Evolutionary conservation across 768 basidiomycete genomes (phyloP), one percentile per base, ranked within the genome.

Genomic region (Coprinopsis cinerea): DNA sequence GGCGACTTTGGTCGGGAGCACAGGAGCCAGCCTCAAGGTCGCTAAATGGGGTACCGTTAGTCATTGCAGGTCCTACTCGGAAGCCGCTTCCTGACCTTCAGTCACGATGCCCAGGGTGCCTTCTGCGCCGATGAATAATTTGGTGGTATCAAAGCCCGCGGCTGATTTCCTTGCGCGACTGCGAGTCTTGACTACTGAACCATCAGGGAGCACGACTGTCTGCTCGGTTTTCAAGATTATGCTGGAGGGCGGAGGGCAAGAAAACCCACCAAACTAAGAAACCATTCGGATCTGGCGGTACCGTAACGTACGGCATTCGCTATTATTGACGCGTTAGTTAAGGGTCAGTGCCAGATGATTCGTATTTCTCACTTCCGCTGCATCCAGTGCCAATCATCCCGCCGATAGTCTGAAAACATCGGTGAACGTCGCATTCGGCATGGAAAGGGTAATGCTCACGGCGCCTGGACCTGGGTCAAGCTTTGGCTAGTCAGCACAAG

Each of bases 91-190:
- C 57, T 42, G 47, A 77, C 86, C 85, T 70, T 93, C 91, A 0
- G 88, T 92, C n/a, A 94, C 81, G 55, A 94, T 86, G 2, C 92
- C 92, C 39, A 93, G 64, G 0, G 91, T 94, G 4, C 92, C 92
- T 64, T 93, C 92, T 2, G 89, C 88, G 3, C 92, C 92, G 42
- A 93, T 86, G 67, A 93, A 92, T 2, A 92, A 64, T 62, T 93
- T 93, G 0, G 88, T 92, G 1, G 78, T 75, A 59, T 94, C 92
- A 59, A 87, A 93, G 0, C 92, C 92, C 0, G 89, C 88, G 0
- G 91, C 78, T 2, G 88, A 92, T 61, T 96, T 94, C 42, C 89
- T 73, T 18, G 86, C 82, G 39, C 86, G 70, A 49, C 77, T 73
- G 18, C 91, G 80, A 0, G 92, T 95, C 62, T 92, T 92, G 59